Evolutionary conservation across 2,329 filamentous ascomycete species (phyloP).

Genomic region (Fusarium zealandicum): DNA sequence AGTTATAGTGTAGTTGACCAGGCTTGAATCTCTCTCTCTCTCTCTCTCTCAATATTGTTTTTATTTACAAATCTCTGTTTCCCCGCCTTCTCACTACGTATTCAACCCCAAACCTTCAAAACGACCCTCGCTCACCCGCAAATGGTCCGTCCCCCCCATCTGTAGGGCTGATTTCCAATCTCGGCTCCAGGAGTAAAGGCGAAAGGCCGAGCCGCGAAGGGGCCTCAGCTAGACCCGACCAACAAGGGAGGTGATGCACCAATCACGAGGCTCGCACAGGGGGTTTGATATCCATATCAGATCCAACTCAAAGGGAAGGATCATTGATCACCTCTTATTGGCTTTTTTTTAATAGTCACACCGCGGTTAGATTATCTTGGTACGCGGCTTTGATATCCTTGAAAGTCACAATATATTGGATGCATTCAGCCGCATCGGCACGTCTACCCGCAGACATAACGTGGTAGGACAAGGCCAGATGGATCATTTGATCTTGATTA

Average conservation of each 20-base stretch:
- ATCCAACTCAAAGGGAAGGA: neutral
- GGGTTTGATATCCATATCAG: neutral
- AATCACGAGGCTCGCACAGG: conserved; percentile 3
- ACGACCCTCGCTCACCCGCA: too few species aligned
- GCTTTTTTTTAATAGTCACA: too few species aligned
- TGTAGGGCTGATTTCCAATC: conserved; percentile 15
- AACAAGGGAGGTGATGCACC: neutral
- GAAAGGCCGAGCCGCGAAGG: conserved; percentile 38
- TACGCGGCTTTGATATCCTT: too few species aligned
- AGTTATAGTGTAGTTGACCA: too few species aligned
- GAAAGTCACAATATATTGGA: too few species aligned
- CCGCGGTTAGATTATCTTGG: neutral
- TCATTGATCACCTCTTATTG: too few species aligned
- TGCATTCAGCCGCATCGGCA: neutral
- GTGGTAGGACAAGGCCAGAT: neutral
- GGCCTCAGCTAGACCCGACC: conserved; percentile 2
- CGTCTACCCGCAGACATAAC: neutral
- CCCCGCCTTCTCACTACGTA: too few species aligned
- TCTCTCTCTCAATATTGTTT: too few species aligned
- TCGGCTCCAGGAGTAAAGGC: conserved; percentile 33
- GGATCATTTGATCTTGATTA: conserved; percentile 14
- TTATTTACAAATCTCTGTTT: too few species aligned
- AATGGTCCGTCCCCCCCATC: neutral
- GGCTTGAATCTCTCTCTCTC: too few species aligned
- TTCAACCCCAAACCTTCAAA: neutral